Base-by-base conservation (phyloP, 2,329 filamentous ascomycete genomes). In the Talaromyces albobiverticillius region DNA sequence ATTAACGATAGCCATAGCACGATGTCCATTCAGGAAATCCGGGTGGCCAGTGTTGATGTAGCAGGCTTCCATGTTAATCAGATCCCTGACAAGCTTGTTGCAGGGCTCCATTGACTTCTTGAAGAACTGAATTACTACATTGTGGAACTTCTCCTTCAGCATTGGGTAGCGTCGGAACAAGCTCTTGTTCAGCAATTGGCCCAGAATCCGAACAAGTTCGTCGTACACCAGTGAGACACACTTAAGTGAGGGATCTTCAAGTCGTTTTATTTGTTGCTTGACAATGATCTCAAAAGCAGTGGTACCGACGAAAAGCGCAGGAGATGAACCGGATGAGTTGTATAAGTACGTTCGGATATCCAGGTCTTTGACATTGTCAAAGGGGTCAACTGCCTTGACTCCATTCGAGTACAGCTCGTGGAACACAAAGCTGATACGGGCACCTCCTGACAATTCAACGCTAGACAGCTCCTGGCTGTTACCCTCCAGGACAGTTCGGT, bases 41-140 rank as follows among this genome's bases (percentile, higher is more conserved):
- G 94, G 94, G 71, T 99, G 95, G 9, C 91, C 94, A 26, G 95
- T 99, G 78, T 99, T 99, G 79, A 99, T 88, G 72, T 99, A 99
- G 77, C 90, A 95, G 13, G 92, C 78, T 73, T 99, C 94, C 94
- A 99, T 99, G 9, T 87, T 77, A 23, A 99, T 93, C 38, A 99
- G 81, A 69, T 99, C 94, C 66, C 78, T 86, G 54, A 99, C 94
- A 46, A 99, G 82, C 81, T 97, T 97, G 79, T 96, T 97, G 34
- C 94, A 96, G 6, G 94, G 94, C 51, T 96, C 91, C 89, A 97
- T 96, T 51, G 90, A 87, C 78, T 95, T 96, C 78, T 97, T 97
- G 81, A 96, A 97, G 76, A 99, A 99, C 9, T 79, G 67, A 63
- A 99, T 94, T 48, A 97, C 93, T 13, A 96, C 92, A 11, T 81